phyloP scores from a whole-genome alignment of 768 basidiomycete species.

The Boletellus ananas region DNA sequence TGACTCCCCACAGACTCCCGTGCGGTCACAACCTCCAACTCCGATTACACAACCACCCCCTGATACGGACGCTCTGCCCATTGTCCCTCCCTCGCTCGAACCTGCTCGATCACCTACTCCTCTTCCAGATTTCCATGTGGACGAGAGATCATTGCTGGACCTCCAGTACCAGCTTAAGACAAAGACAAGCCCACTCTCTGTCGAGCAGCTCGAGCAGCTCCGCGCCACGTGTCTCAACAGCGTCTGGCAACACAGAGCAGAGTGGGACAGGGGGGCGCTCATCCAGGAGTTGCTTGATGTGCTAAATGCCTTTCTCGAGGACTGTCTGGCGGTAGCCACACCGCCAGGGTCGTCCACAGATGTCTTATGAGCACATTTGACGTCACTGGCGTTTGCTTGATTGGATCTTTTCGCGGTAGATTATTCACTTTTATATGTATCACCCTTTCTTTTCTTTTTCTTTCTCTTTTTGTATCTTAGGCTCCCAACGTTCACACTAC shows the following conservation, averaged over 20 bases:
- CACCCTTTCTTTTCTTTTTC: not conserved
- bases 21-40: slow-evolving; percentile 4
- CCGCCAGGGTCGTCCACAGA: not conserved
- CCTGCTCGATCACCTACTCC: slow-evolving; percentile 65
- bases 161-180: slow-evolving; percentile 50
- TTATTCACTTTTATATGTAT: slow-evolving; percentile 21
- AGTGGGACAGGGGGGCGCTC: slow-evolving; percentile 78
- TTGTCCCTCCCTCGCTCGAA: slow-evolving; percentile 29
- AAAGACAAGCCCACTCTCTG: slow-evolving; percentile 55
- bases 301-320: slow-evolving; percentile 64
- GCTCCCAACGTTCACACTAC: not conserved
- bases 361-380: not conserved
- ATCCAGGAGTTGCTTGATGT: slow-evolving; percentile 53
- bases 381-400: too few species aligned
- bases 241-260: slow-evolving; percentile 77
- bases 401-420: slow-evolving; percentile 11
- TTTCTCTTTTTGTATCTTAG: slow-evolving; percentile 19
- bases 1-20: slow-evolving; percentile 9
- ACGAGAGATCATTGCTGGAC: slow-evolving; percentile 44
- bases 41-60: slow-evolving; percentile 4
- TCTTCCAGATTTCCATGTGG: slow-evolving; percentile 72
- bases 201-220: slow-evolving; percentile 93
- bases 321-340: slow-evolving; percentile 40
- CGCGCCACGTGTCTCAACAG: slow-evolving; percentile 75
- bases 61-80: slow-evolving; percentile 20